Percentiles rank a stretch among this genome's conserved stretches.
phyloP scores from a whole-genome alignment of 176 grass and related monocot species.

The Ananas comosus region DNA sequence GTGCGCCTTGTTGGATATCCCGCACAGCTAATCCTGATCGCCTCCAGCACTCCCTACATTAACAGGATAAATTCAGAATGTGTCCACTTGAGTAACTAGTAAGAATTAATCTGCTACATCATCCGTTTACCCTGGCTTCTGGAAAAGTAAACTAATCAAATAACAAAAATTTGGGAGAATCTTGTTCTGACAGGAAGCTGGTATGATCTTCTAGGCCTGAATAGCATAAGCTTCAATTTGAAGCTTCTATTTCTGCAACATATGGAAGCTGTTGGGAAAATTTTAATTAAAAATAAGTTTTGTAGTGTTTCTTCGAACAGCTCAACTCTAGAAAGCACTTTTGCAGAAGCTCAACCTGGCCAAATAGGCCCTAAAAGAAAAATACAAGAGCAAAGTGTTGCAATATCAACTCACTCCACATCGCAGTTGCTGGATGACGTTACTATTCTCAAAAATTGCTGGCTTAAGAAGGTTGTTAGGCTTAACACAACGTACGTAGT shows the following conservation, averaged over 20 bases:
- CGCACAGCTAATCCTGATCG: conserved; percentile 92
- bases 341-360: neutral
- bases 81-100: neutral
- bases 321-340: neutral
- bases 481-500: conserved; percentile 92
- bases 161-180: no score
- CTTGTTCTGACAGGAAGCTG: no score
- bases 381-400: conserved; percentile 22
- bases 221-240: no score
- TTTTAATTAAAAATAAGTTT: no score
- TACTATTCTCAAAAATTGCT: conserved; percentile 86
- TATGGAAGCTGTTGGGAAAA: no score
- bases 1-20: conserved; percentile 72
- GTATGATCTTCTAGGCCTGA: no score
- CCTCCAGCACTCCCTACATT: conserved; percentile 85
- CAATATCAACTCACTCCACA: conserved; percentile 71
- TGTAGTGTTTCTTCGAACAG: neutral
- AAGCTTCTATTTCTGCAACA: no score
- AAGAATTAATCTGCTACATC: no score
- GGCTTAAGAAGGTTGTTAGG: conserved; percentile 93
- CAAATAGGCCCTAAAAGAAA: conserved; percentile 2
- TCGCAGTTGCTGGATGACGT: conserved; percentile 90
- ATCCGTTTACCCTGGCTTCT: no score
- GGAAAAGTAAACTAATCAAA: no score
- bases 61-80: conserved; percentile 14